These are phyloP conservation scores for Talaromyces atroroseus DNA, from an alignment of 2,329 filamentous ascomycete genomes.

Conservation along the genomic window DNA sequence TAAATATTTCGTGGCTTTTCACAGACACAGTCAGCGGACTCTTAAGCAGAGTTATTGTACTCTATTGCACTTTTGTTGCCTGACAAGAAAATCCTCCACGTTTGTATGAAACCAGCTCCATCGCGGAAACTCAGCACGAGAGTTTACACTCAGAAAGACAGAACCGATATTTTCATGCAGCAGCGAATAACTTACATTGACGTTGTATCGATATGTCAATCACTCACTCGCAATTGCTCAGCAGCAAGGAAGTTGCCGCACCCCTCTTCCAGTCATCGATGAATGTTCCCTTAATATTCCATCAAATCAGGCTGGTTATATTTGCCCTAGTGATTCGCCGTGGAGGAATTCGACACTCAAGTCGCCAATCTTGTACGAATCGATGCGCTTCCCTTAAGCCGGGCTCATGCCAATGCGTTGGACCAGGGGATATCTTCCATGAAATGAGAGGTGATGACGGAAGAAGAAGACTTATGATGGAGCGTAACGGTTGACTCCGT, in stretches of 20 bases:
- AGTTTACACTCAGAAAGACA: not conserved
- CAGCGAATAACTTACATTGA: not conserved
- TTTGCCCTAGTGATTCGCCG: not conserved
- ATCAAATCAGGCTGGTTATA: conserved; percentile 17
- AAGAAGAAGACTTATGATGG: not conserved
- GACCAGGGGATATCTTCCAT: not conserved
- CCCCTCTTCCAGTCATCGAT: conserved; percentile 13
- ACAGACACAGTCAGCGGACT: not conserved
- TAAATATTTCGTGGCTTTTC: not conserved
- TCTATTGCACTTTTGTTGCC: not conserved
- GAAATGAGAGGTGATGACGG: not conserved
- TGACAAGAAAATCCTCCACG: not conserved
- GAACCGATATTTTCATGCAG: too few species aligned
- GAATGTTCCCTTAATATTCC: conserved; percentile 21
- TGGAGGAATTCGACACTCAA: not conserved
- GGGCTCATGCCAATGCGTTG: not conserved
- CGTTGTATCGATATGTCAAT: not conserved
- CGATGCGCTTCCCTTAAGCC: conserved; percentile 2
- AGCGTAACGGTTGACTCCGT: not conserved
- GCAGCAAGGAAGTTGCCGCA: conserved; percentile 14
- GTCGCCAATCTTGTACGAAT: not conserved
- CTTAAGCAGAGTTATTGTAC: not conserved
- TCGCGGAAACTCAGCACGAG: not conserved
- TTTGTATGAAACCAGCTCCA: not conserved
- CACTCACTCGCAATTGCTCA: conserved; percentile 5